These are phyloP conservation scores for Paramecium octaurelia DNA, from an alignment of 73 alveolate genomes.

Conservation along the genomic window DNA sequence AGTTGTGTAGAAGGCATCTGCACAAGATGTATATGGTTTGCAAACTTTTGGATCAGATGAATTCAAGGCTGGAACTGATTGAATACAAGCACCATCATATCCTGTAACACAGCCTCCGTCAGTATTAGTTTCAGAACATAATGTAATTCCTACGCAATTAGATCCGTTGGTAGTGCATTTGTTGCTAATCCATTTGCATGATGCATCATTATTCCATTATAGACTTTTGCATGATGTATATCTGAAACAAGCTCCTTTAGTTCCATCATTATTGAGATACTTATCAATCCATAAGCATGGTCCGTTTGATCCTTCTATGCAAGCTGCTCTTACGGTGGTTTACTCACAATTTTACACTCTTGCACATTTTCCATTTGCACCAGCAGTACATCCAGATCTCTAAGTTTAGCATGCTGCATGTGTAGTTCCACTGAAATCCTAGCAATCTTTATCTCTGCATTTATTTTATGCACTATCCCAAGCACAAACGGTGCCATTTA, in stretches of 20 bases:
- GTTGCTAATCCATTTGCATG: not conserved
- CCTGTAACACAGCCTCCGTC: conserved; percentile 18
- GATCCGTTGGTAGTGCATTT: not conserved
- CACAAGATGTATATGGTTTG: not conserved
- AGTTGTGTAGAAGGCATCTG: not conserved
- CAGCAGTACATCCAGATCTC: not conserved
- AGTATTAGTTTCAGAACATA: not conserved
- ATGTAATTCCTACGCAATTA: not conserved
- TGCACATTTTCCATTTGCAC: not conserved
- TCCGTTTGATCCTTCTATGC: not conserved
- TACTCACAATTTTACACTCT: not conserved
- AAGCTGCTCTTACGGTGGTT: not conserved
- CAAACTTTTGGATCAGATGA: not conserved
- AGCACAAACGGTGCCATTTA: not conserved
- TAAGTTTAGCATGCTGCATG: not conserved
- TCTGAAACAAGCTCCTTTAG: not conserved
- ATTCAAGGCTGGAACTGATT: not conserved
- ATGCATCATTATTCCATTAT: not conserved
- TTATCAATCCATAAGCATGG: not conserved
- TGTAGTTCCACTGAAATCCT: not conserved
- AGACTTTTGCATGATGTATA: not conserved
- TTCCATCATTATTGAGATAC: not conserved
- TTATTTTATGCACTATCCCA: not conserved
- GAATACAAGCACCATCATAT: not conserved
- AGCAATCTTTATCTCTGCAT: not conserved